Conservation (phyloP, 148 eudicot species). For the Rheum nobile region DNA sequence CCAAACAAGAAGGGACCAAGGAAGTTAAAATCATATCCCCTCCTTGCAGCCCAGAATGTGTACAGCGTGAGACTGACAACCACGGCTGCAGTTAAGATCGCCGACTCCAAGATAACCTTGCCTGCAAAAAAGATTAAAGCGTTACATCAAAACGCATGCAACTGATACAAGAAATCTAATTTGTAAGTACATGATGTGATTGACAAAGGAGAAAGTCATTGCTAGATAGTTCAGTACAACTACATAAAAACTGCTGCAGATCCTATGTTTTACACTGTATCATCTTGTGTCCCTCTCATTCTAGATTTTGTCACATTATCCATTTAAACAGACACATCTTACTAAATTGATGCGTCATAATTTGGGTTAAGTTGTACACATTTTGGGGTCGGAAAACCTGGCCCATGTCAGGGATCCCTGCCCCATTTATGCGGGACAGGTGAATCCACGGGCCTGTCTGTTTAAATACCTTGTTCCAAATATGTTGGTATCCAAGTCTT, state of each 20-base stretch:
- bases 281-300: background rate
- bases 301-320: background rate
- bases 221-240: background rate
- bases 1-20: slow-evolving; percentile 66
- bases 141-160: background rate
- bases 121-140: slow-evolving; percentile 24
- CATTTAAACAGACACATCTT: background rate
- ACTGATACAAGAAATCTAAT: background rate
- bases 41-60: slow-evolving; percentile 84
- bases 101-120: slow-evolving; percentile 59
- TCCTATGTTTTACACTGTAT: background rate
- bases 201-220: background rate
- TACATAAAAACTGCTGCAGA: background rate
- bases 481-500: background rate
- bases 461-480: background rate
- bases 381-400: no score
- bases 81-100: slow-evolving; percentile 56
- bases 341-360: background rate
- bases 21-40: slow-evolving; percentile 70
- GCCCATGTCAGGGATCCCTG: no score
- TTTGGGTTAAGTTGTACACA: no score
- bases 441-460: background rate
- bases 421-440: no score
- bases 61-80: slow-evolving; percentile 57
- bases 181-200: background rate